These are phyloP conservation scores for Kodamaea alishanica DNA, from an alignment of 1,139 yeast species.

Conservation along the genomic window DNA sequence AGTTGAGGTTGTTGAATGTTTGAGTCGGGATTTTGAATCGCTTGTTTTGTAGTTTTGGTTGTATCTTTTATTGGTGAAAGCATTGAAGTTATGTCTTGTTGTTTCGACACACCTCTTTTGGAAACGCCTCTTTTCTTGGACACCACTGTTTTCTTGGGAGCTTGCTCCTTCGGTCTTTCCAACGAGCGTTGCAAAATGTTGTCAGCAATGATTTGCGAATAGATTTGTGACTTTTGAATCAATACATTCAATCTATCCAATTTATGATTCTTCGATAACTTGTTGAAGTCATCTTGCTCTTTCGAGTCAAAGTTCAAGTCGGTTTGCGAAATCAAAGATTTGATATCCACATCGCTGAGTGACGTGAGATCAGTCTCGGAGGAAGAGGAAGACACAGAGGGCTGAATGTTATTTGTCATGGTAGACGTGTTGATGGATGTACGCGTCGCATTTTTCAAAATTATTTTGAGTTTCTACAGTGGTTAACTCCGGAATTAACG, in stretches of 20 bases:
- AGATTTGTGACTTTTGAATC: slow-evolving; percentile 79
- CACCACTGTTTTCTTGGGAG: too few species aligned
- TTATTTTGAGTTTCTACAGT: too few species aligned
- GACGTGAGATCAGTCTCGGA: too few species aligned
- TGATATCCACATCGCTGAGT: slow-evolving; percentile 1
- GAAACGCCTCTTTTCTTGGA: slow-evolving; percentile 15
- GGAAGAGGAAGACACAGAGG: background rate
- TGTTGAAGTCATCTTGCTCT: slow-evolving; percentile 41
- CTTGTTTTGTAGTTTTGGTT: slow-evolving; percentile 22
- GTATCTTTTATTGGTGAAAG: slow-evolving; percentile 19
- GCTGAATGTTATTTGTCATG: background rate
- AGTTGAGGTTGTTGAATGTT: slow-evolving; percentile 55
- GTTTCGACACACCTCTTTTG: slow-evolving; percentile 7
- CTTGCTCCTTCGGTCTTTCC: slow-evolving; percentile 13
- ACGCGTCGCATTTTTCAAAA: background rate
- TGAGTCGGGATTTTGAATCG: slow-evolving; percentile 16
- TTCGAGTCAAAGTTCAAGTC: slow-evolving; percentile 12
- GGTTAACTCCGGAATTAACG: too few species aligned
- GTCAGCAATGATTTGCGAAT: slow-evolving; percentile 78
- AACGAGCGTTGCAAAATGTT: slow-evolving; percentile 54
- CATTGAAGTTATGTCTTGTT: slow-evolving; percentile 25
- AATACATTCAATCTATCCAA: slow-evolving; percentile 62
- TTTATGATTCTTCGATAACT: slow-evolving; percentile 41
- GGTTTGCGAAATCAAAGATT: background rate
- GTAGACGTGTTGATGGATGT: slow-evolving; percentile 1